Evolutionary conservation across 345 rosid species (phyloP).

Genomic region (Lepidium africanum): DNA sequence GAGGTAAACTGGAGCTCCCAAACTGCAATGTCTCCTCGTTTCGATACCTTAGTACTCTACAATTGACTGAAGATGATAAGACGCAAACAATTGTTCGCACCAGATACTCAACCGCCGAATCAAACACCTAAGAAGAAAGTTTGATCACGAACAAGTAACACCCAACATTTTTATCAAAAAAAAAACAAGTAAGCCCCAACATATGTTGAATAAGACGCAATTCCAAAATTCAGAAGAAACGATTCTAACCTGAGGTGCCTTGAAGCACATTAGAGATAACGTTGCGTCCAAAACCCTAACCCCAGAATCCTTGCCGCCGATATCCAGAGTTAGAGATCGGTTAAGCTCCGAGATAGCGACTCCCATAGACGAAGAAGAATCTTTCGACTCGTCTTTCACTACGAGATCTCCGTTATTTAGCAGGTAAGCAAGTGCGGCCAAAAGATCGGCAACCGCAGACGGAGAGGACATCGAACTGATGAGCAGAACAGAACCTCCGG

Average conservation of each 20-base stretch:
- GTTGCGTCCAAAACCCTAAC: constrained; percentile 55
- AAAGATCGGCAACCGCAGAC: constrained; percentile 17
- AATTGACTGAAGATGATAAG: constrained; percentile 46
- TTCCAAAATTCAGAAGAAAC: neutral
- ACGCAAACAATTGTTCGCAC: constrained; percentile 48
- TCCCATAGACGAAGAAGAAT: constrained; percentile 25
- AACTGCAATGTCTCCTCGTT: constrained; percentile 40
- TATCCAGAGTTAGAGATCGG: constrained; percentile 44
- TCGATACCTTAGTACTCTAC: constrained; percentile 29
- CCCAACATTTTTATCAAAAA: too few species aligned
- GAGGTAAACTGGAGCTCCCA: constrained; percentile 44
- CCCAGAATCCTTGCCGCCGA: constrained; percentile 24
- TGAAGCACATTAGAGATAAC: constrained; percentile 65
- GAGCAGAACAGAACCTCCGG: constrained; percentile 8
- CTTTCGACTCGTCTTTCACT: constrained; percentile 11
- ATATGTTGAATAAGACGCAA: neutral
- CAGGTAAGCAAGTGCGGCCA: constrained; percentile 5
- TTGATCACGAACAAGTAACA: neutral
- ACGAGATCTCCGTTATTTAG: neutral
- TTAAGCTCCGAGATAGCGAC: constrained; percentile 47
- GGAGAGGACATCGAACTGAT: constrained; percentile 8
- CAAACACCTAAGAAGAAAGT: constrained; percentile 44
- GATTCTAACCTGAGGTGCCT: constrained; percentile 48
- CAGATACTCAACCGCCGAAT: constrained; percentile 41
- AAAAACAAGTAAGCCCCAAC: neutral